phyloP scores from a whole-genome alignment of 2,329 filamentous ascomycete species.

The Beauveria caledonica region DNA sequence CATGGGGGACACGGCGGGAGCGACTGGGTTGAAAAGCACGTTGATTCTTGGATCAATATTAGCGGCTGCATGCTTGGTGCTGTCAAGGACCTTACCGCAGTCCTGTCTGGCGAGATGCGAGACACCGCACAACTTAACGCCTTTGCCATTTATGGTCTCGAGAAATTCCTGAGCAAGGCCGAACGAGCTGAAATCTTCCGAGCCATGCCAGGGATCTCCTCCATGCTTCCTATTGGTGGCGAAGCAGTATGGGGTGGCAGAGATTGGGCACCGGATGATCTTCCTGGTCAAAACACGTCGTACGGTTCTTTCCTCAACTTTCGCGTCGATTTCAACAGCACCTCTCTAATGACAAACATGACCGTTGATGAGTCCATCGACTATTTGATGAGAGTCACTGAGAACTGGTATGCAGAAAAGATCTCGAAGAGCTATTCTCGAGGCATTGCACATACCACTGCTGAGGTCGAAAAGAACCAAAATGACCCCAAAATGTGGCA shows the following conservation, averaged over 20 bases:
- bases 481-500: slow-evolving; percentile 78
- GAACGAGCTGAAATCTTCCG: slow-evolving; percentile 92
- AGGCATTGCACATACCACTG: slow-evolving; percentile 71
- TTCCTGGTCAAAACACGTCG: slow-evolving; percentile 60
- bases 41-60: slow-evolving; percentile 97
- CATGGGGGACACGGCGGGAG: slow-evolving; percentile 73
- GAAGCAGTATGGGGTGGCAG: slow-evolving; percentile 90
- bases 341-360: slow-evolving; percentile 62
- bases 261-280: slow-evolving; percentile 82
- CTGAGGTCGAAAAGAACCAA: slow-evolving; percentile 76
- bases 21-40: slow-evolving; percentile 80
- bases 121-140: slow-evolving; percentile 95
- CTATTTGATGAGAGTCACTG: slow-evolving; percentile 70
- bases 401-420: slow-evolving; percentile 76
- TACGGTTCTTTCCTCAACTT: slow-evolving; percentile 85
- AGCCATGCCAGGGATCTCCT: slow-evolving; percentile 92
- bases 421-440: slow-evolving; percentile 73
- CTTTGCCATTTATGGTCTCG: slow-evolving; percentile 92
- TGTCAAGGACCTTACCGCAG: slow-evolving; percentile 79
- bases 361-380: slow-evolving; percentile 70
- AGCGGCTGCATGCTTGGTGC: slow-evolving; percentile 96
- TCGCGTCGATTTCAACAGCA: slow-evolving; percentile 54
- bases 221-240: slow-evolving; percentile 92
- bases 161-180: slow-evolving; percentile 86
- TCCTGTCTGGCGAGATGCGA: slow-evolving; percentile 95